A percentile compares a stretch with the other conserved stretches of the same genome.
Conservation (phyloP, 805 yeast species). For the Phaffomyces antillensis region DNA sequence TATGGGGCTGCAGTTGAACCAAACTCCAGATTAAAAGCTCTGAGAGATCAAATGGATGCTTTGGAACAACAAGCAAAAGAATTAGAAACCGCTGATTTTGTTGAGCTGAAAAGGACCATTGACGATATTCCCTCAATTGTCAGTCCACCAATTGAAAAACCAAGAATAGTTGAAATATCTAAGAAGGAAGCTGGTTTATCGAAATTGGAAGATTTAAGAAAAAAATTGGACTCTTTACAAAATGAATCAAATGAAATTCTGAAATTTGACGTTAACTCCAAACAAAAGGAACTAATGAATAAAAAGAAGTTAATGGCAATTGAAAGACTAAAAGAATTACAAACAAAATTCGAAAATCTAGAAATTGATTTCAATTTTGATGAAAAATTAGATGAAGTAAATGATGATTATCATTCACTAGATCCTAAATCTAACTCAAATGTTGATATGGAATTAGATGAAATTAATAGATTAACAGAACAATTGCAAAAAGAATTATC, state of each 20-base stretch:
- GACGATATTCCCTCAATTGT: constrained; percentile 15
- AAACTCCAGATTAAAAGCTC: constrained; percentile 60
- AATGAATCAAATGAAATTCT: constrained; percentile 71
- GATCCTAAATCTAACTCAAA: constrained; percentile 33
- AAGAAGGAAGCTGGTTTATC: constrained; percentile 46
- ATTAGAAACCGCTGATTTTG: constrained; percentile 79
- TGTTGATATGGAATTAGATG: constrained; percentile 32
- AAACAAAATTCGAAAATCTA: constrained; percentile 56
- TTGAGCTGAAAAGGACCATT: constrained; percentile 30
- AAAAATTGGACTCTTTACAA: constrained; percentile 55
- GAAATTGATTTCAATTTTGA: constrained; percentile 42
- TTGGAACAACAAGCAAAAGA: constrained; percentile 80
- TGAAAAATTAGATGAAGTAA: constrained; percentile 11
- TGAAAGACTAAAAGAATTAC: constrained; percentile 66
- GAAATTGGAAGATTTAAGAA: constrained; percentile 48
- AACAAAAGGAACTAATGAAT: constrained; percentile 48
- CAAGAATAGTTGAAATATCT: constrained; percentile 11
- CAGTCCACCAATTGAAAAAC: constrained; percentile 22
- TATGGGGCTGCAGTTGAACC: constrained; percentile 63
- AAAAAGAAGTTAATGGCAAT: constrained; percentile 60
- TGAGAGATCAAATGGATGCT: constrained; percentile 79
- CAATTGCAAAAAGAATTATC: constrained; percentile 13
- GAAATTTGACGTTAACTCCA: constrained; percentile 47
- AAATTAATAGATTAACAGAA: constrained; percentile 21
- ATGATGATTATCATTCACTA: constrained; percentile 19